These are phyloP conservation scores for Yamadazyma kitorensis DNA, from an alignment of 805 yeast species.

Conservation along the genomic window DNA sequence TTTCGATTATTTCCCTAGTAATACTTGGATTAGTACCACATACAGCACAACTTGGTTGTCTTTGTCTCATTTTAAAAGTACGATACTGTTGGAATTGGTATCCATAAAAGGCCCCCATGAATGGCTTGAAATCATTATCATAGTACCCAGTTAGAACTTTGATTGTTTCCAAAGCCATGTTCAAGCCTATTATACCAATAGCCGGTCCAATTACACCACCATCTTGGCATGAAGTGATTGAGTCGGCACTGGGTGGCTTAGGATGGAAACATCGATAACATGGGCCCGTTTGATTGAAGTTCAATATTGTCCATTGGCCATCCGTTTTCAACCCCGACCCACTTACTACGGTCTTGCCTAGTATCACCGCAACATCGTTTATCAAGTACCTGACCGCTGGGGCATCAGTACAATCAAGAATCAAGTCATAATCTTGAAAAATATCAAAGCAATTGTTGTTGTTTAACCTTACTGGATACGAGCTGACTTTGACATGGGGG, in stretches of 20 bases:
- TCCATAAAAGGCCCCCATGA: constrained; percentile 64
- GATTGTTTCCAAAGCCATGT: constrained; percentile 86
- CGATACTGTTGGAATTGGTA: constrained; percentile 65
- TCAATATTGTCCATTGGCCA: constrained; percentile 81
- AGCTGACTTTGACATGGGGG: constrained; percentile 57
- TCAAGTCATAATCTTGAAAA: constrained; percentile 63
- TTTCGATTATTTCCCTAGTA: constrained; percentile 43
- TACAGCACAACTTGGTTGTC: constrained; percentile 55
- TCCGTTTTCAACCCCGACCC: constrained; percentile 92
- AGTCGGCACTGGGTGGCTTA: constrained; percentile 78
- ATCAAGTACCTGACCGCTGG: constrained; percentile 85
- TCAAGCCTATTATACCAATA: constrained; percentile 85
- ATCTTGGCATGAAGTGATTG: constrained; percentile 83
- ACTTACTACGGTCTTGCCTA: constrained; percentile 72
- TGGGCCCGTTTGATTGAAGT: constrained; percentile 67
- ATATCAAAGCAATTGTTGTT: constrained; percentile 61
- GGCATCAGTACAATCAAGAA: constrained; percentile 93
- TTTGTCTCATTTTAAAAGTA: constrained; percentile 74
- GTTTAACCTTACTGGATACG: constrained; percentile 52
- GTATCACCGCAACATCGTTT: constrained; percentile 75
- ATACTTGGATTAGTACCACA: constrained; percentile 60
- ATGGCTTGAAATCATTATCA: constrained; percentile 56
- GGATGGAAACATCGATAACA: constrained; percentile 96
- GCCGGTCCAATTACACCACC: constrained; percentile 89
- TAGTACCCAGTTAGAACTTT: constrained; percentile 66